Percentiles rank a stretch among this genome's conserved stretches.
phyloP scores from a whole-genome alignment of 176 grass and related monocot species.

The Oryza rufipogon region DNA sequence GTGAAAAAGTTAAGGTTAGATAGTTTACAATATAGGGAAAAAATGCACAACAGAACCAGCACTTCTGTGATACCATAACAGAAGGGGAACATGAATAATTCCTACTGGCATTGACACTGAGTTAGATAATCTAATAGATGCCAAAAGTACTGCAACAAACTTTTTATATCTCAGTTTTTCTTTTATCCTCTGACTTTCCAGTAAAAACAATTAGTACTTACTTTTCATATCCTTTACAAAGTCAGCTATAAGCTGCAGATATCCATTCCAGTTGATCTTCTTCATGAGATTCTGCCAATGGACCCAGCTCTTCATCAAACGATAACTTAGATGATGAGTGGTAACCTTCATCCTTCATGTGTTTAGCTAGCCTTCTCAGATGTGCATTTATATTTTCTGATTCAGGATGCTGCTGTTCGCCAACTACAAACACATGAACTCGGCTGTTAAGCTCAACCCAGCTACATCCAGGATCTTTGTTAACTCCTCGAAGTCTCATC shows the following conservation, averaged over 20 bases:
- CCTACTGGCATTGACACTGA: not conserved
- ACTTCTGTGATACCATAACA: not conserved
- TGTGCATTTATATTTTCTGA: slow-evolving; percentile 53
- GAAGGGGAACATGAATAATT: not conserved
- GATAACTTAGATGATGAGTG: slow-evolving; percentile 23
- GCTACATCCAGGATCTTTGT: slow-evolving; percentile 75
- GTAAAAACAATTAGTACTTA: slow-evolving; percentile 23
- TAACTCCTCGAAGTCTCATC: slow-evolving; percentile 69
- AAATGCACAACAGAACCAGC: not conserved
- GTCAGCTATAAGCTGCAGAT: slow-evolving; percentile 33
- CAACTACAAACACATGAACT: slow-evolving; percentile 82
- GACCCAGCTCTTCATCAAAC: slow-evolving; percentile 21
- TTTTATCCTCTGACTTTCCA: not conserved
- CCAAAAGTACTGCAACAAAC: not conserved
- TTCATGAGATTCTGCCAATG: not conserved
- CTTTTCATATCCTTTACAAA: slow-evolving; percentile 22
- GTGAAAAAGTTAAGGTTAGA: too few species aligned
- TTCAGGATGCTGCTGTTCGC: slow-evolving; percentile 66
- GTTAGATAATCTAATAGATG: not conserved
- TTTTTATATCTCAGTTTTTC: not conserved
- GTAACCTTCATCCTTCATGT: slow-evolving; percentile 80
- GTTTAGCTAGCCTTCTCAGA: slow-evolving; percentile 59
- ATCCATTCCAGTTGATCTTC: slow-evolving; percentile 46
- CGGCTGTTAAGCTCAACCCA: slow-evolving; percentile 67
- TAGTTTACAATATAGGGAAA: not conserved